phyloP scores from a whole-genome alignment of 139 green algal genomes.

The Chlamydomonas urium region DNA sequence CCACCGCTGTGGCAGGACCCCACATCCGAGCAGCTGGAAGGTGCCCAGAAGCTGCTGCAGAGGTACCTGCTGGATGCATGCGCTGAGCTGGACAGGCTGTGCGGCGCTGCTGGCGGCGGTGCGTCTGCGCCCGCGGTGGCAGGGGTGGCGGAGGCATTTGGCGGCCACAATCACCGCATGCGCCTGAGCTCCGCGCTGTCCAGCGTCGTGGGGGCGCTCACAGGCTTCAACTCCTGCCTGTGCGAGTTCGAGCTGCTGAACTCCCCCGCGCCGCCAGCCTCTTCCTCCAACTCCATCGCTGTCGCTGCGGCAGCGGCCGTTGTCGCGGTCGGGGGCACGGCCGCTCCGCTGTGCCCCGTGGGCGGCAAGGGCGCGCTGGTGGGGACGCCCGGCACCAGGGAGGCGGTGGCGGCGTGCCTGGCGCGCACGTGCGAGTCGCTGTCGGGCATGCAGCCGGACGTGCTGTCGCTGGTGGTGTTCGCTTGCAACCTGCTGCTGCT shows the following conservation, averaged over 20 bases:
- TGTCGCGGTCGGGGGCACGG: background rate
- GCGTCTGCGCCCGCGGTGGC: background rate
- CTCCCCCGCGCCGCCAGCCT: background rate
- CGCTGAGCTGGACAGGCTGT: constrained; percentile 14
- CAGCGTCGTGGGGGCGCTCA: constrained; percentile 19
- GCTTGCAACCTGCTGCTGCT: constrained; percentile 9
- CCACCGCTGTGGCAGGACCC: constrained; percentile 11
- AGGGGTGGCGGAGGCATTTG: background rate
- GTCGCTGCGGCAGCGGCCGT: too few species aligned
- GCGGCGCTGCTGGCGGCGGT: constrained; percentile 13
- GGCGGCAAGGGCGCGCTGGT: constrained; percentile 24
- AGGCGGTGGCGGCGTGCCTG: constrained; percentile 20
- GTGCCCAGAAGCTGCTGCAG: constrained; percentile 17
- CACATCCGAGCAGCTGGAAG: background rate
- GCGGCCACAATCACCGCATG: background rate
- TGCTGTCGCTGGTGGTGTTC: background rate
- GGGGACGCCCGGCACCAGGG: constrained; percentile 12
- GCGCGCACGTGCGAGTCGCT: background rate
- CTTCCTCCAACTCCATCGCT: too few species aligned
- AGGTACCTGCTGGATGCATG: constrained; percentile 23
- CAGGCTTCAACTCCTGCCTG: constrained; percentile 20
- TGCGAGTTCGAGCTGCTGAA: constrained; percentile 26
- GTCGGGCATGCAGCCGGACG: constrained; percentile 13
- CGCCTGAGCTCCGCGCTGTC: background rate
- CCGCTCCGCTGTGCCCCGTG: background rate